phyloP scores from a whole-genome alignment of 1,284 basidiomycete genomes.

The Wolfiporia cocos region DNA sequence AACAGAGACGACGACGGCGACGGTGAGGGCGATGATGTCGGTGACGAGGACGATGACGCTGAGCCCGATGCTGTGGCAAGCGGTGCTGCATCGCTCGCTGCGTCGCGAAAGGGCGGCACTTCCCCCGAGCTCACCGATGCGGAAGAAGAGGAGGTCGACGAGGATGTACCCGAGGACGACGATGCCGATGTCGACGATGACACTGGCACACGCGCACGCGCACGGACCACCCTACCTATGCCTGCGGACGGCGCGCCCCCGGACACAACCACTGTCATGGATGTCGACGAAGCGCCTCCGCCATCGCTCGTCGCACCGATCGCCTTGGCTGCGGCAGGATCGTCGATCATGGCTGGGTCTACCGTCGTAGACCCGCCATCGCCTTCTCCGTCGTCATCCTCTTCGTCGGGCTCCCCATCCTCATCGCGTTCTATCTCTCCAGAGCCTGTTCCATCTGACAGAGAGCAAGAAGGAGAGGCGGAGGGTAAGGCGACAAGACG shows the following conservation, averaged over 20 bases:
- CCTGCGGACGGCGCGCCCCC: conserved; percentile 8
- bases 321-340: conserved; percentile 35
- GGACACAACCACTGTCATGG: conserved; percentile 15
- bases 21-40: conserved; percentile 26
- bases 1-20: conserved; percentile 18
- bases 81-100: conserved; percentile 6
- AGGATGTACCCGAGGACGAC: conserved; percentile 24
- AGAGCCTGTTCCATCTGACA: conserved; percentile 20
- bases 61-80: conserved; percentile 13
- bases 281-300: conserved; percentile 33
- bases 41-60: conserved; percentile 24
- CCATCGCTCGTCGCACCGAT: conserved; percentile 35
- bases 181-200: conserved; percentile 23
- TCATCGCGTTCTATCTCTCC: conserved; percentile 42
- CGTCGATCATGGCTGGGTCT: conserved; percentile 48
- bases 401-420: conserved; percentile 28
- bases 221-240: conserved; percentile 1
- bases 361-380: conserved; percentile 34
- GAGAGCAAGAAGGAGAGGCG: conserved; percentile 21
- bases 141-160: conserved; percentile 20
- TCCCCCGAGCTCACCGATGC: conserved; percentile 21
- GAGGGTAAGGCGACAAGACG: conserved; percentile 25
- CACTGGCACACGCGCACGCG: conserved; percentile 6
- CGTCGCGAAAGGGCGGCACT: conserved; percentile 15
- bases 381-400: conserved; percentile 27